Evolutionary conservation across 495 filamentous ascomycete species (phyloP), one percentile per base, ranked within the genome.

Genomic region (Tuber aestivum): DNA sequence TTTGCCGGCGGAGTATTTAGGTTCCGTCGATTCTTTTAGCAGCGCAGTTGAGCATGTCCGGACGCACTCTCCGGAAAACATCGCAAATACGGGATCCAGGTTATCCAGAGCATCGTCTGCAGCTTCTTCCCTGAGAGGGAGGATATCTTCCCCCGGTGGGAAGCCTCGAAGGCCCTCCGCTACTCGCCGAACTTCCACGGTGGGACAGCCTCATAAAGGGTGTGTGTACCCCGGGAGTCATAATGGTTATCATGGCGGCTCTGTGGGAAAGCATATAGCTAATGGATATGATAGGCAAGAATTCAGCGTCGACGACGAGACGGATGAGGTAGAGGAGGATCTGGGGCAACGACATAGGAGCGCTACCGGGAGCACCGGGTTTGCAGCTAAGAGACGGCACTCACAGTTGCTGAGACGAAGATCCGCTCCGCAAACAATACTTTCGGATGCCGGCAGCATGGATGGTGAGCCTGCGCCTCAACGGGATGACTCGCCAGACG

Each of bases 261-360:
- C 73, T 71, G 41, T 72, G 70, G 73, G 65, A 71, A 27, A 72
- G 72, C 69, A 73, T 76, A 75, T 75, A 71, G 72, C 77, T 75
- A 75, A 73, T 77, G 75, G 72, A 42, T 23, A 42, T 45, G 48
- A 50, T 61, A 82, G 79, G 20, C 93, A 93, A 82, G 89, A 93
- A 77, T 99, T 97, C 84, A 97, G 94, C 14, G 94, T 93, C 35
- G 95, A 99, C 80, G 95, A 99, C 84, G 94, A 92, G 83, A 87
- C 91, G 37, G 87, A 89, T 70, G 95, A 99, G 84, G 90, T 97
- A 40, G 92, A 95, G 82, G 86, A 84, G 41, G 90, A 90, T 76
- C 79, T 83, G 73, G 72, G 80, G 71, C 74, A 76, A 42, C 76
- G 71, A 68, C 75, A 72, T 72, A 70, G 72, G 61, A 48, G 74